Conservation (phyloP, 2,329 filamentous ascomycete genomes). For the Pyrenophora teres region DNA sequence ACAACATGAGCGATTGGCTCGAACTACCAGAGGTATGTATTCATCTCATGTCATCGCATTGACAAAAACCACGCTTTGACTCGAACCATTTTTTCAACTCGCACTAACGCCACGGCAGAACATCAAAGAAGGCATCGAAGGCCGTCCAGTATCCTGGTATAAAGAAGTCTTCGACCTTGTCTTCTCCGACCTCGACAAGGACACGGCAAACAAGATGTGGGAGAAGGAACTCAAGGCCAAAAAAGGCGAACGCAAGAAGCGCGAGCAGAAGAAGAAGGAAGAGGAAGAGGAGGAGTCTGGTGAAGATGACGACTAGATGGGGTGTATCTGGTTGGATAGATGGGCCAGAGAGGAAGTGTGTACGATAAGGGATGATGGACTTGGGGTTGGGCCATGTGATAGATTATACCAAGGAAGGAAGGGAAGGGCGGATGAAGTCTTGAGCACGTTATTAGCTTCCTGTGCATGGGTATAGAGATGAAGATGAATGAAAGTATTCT, state of each 20-base stretch:
- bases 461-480: too few relatives aligned
- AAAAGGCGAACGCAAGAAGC: constrained; percentile 44
- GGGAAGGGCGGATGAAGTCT: too few relatives aligned
- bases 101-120: constrained; percentile 64
- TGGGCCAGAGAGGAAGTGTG: background rate
- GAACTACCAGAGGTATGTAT: constrained; percentile 87
- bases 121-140: constrained; percentile 95
- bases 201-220: constrained; percentile 74
- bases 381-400: too few relatives aligned
- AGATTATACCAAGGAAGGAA: too few relatives aligned
- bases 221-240: constrained; percentile 61
- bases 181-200: constrained; percentile 78
- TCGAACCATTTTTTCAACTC: too few relatives aligned
- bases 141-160: constrained; percentile 92
- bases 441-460: too few relatives aligned
- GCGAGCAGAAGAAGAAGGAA: constrained; percentile 49
- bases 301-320: constrained; percentile 39
- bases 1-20: constrained; percentile 96
- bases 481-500: too few relatives aligned
- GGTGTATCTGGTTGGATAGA: too few relatives aligned
- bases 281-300: constrained; percentile 53
- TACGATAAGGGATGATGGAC: constrained; percentile 12
- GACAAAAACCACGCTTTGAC: too few relatives aligned
- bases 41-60: too few relatives aligned
- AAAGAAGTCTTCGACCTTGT: constrained; percentile 88